Percentiles rank a stretch among this genome's conserved stretches.
Conservation (phyloP, 768 basidiomycete genomes). For the Gloeopeniophorella convolvens region DNA sequence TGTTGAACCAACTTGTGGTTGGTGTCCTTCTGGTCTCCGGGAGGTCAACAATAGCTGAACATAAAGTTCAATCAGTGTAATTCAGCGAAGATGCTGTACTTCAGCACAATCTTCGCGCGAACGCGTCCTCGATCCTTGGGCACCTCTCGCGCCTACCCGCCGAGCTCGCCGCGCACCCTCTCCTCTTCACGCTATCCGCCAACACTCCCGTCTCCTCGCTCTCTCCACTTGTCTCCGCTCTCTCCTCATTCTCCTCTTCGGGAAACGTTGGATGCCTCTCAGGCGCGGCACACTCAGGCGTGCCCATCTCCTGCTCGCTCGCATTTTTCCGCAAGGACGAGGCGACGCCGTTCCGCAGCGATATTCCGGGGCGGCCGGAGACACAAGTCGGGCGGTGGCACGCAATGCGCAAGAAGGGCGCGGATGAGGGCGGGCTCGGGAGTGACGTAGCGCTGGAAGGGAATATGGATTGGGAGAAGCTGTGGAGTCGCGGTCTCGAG, state of each 20-base stretch:
- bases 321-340: slow-evolving; percentile 42
- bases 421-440: background rate
- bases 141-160: slow-evolving; percentile 13
- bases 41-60: too few species aligned
- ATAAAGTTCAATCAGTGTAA: background rate
- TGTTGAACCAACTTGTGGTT: too few species aligned
- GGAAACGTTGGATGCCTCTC: slow-evolving; percentile 58
- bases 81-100: slow-evolving; percentile 11
- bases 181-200: slow-evolving; percentile 47
- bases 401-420: slow-evolving; percentile 39
- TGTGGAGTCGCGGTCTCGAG: slow-evolving; percentile 37
- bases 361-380: slow-evolving; percentile 49
- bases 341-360: slow-evolving; percentile 53
- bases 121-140: slow-evolving; percentile 5
- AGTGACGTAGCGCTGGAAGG: slow-evolving; percentile 10
- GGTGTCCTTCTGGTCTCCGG: too few species aligned
- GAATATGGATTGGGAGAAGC: slow-evolving; percentile 42
- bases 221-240: slow-evolving; percentile 25
- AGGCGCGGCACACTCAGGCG: slow-evolving; percentile 32
- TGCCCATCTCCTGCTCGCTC: slow-evolving; percentile 46
- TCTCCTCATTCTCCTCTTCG: slow-evolving; percentile 21
- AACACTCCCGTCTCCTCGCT: slow-evolving; percentile 33
- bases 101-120: slow-evolving; percentile 17
- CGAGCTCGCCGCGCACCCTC: slow-evolving; percentile 24
- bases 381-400: slow-evolving; percentile 71